Conservation (phyloP, 345 rosid species). For the Brassica carinata region DNA sequence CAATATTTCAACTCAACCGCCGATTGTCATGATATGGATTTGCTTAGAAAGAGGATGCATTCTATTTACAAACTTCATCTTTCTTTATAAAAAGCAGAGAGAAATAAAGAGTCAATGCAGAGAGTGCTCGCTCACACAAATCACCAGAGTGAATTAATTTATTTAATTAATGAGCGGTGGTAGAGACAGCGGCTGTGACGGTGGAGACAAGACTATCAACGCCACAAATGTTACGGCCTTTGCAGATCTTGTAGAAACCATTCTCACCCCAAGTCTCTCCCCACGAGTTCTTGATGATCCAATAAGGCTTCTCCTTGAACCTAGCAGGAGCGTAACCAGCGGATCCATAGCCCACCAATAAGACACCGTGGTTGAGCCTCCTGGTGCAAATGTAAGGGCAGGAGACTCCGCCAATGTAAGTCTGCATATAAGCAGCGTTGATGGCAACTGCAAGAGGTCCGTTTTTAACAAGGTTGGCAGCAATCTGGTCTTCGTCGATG, state of each 20-base stretch:
- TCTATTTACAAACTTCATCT: slow-evolving; percentile 30
- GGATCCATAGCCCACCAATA: background rate
- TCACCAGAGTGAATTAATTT: slow-evolving; percentile 12
- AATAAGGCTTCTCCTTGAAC: background rate
- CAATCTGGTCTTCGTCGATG: background rate
- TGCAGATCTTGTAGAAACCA: background rate
- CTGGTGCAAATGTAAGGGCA: background rate
- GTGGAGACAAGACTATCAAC: background rate
- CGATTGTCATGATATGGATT: too few species aligned
- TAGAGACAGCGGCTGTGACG: background rate
- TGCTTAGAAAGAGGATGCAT: background rate
- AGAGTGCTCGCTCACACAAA: slow-evolving; percentile 26
- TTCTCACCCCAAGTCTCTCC: background rate
- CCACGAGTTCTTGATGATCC: background rate
- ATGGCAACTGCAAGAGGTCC: background rate
- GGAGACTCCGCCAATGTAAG: background rate
- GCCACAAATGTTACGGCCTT: background rate
- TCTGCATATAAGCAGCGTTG: background rate
- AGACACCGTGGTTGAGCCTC: background rate
- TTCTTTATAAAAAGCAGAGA: slow-evolving; percentile 19
- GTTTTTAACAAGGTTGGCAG: background rate
- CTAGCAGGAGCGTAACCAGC: background rate
- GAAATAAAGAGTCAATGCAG: slow-evolving; percentile 19
- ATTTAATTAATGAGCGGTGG: background rate
- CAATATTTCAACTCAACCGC: background rate